A percentile compares a stretch with the other conserved stretches of the same genome.
Conservation (phyloP, 192 early-diverging fungal species). For the Thamnidium elegans region DNA sequence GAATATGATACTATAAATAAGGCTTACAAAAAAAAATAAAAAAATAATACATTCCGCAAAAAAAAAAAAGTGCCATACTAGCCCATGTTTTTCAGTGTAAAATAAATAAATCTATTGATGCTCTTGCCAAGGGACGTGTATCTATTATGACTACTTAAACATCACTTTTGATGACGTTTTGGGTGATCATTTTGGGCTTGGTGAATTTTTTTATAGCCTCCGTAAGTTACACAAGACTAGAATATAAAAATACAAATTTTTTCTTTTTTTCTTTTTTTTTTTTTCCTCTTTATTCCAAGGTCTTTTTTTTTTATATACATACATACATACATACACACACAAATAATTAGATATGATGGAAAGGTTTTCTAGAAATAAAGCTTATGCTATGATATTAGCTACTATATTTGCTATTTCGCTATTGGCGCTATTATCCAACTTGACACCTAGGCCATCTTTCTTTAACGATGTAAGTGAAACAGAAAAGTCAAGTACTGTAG, state of each 20-base stretch:
- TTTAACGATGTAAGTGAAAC: background rate
- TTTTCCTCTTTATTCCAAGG: background rate
- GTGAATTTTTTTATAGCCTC: no score
- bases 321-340: background rate
- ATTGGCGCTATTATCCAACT: constrained; percentile 6
- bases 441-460: background rate
- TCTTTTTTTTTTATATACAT: background rate
- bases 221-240: no score
- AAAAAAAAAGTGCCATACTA: no score
- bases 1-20: no score
- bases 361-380: constrained; percentile 6
- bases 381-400: constrained; percentile 3
- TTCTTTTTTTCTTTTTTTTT: background rate
- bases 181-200: no score
- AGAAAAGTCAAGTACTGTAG: background rate
- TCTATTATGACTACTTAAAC: no score
- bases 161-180: no score
- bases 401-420: constrained; percentile 9
- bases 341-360: constrained; percentile 10
- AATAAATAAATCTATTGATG: no score
- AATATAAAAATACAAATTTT: background rate
- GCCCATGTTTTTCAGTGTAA: no score
- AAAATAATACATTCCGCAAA: no score
- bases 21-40: no score
- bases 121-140: no score